A percentile compares a stretch with the other conserved stretches of the same genome.
Conservation (phyloP, 2,329 filamentous ascomycete genomes). For the Colletotrichum orchidophilum region DNA sequence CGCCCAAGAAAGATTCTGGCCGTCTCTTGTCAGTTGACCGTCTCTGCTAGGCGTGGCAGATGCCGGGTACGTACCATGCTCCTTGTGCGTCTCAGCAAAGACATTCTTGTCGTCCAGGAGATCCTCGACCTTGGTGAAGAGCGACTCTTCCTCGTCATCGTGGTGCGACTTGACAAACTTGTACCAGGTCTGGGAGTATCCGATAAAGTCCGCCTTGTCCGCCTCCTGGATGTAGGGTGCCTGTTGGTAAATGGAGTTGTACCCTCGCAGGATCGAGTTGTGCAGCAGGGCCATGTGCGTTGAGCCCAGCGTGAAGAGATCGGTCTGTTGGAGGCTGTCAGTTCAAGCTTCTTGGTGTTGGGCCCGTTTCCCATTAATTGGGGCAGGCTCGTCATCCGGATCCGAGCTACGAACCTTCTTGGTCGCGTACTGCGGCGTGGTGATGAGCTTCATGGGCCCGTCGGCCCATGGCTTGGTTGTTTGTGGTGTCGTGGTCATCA, state of each 20-base stretch:
- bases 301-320: conserved; percentile 67
- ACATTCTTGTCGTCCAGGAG: conserved; percentile 60
- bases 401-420: conserved; percentile 51
- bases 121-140: conserved; percentile 65
- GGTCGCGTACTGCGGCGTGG: conserved; percentile 62
- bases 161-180: conserved; percentile 69
- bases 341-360: not conserved
- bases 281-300: conserved; percentile 71
- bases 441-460: conserved; percentile 61
- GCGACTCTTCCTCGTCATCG: conserved; percentile 65
- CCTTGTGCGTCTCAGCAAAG: conserved; percentile 61
- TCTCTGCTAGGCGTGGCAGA: not conserved
- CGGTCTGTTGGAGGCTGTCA: conserved; percentile 50
- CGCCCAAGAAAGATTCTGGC: conserved; percentile 58
- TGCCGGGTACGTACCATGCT: conserved; percentile 58
- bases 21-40: not conserved
- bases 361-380: not conserved
- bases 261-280: conserved; percentile 70
- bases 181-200: conserved; percentile 66
- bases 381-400: not conserved
- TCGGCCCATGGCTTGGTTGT: conserved; percentile 60
- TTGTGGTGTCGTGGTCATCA: conserved; percentile 45
- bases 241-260: conserved; percentile 71
- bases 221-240: conserved; percentile 58
- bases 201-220: conserved; percentile 66